Percentiles rank a stretch among this genome's conserved stretches.
Conservation (phyloP, 805 yeast genomes). For the Cyberlindnera veronae region DNA sequence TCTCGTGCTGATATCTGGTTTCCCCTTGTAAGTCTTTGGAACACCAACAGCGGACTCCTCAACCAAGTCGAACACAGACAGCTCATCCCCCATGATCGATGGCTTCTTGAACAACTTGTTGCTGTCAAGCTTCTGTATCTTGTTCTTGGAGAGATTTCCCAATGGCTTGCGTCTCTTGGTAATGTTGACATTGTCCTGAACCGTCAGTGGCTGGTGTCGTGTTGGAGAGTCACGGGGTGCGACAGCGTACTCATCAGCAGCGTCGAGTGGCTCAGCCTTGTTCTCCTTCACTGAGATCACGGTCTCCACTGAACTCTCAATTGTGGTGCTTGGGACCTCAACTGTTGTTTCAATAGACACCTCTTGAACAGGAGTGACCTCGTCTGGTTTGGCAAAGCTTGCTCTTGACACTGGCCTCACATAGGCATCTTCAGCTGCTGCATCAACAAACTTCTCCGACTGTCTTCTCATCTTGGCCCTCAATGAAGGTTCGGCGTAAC, state of each 20-base stretch:
- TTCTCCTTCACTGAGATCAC: background rate
- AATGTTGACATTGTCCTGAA: constrained; percentile 22
- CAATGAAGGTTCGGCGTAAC: constrained; percentile 66
- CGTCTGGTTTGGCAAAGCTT: background rate
- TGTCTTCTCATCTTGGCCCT: constrained; percentile 68
- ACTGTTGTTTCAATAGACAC: background rate
- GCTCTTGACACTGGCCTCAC: constrained; percentile 7
- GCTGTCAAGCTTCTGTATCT: constrained; percentile 13
- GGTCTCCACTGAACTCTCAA: background rate
- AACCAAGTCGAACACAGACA: constrained; percentile 29
- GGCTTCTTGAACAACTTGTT: constrained; percentile 10
- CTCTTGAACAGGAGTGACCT: background rate
- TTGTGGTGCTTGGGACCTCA: background rate
- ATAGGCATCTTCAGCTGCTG: constrained; percentile 36
- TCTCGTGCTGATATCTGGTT: constrained; percentile 20
- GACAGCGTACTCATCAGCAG: constrained; percentile 7
- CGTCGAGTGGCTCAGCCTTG: background rate
- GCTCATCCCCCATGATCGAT: constrained; percentile 14
- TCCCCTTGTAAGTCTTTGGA: constrained; percentile 27
- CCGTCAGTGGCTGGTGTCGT: constrained; percentile 14
- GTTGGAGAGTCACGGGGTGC: constrained; percentile 16
- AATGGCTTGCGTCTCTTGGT: constrained; percentile 29
- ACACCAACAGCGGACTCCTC: constrained; percentile 28
- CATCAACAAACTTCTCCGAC: constrained; percentile 56
- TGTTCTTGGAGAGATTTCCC: constrained; percentile 17